These are phyloP conservation scores for Hymenoscyphus albidus DNA, from an alignment of 2,329 filamentous ascomycete genomes.

Conservation along the genomic window DNA sequence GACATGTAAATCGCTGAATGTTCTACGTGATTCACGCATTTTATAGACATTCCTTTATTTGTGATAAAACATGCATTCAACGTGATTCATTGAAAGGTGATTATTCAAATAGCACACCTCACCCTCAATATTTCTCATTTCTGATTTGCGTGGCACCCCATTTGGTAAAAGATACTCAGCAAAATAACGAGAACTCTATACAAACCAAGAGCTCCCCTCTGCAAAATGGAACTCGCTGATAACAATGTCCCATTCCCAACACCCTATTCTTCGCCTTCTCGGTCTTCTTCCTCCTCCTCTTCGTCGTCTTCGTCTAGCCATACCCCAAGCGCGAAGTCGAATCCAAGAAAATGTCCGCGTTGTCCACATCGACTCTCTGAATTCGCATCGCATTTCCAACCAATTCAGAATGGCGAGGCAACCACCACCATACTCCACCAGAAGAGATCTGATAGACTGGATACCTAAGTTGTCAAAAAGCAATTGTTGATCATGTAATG, in stretches of 20 bases:
- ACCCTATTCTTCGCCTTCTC: not conserved
- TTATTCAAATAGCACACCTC: not conserved
- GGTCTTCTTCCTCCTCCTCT: not conserved
- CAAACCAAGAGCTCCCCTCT: too few species aligned
- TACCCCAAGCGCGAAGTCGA: not conserved
- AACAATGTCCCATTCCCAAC: not conserved
- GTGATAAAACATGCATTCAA: not conserved
- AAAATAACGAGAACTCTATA: not conserved
- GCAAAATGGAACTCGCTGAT: not conserved
- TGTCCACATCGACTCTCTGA: slow-evolving; percentile 14
- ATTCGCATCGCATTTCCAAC: slow-evolving; percentile 6
- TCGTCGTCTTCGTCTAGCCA: too few species aligned
- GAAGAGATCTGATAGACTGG: too few species aligned
- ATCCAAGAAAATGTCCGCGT: not conserved
- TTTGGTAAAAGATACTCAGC: not conserved
- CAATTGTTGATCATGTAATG: too few species aligned
- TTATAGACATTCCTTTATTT: not conserved
- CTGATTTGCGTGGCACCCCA: not conserved
- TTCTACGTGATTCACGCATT: not conserved
- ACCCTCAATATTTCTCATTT: not conserved
- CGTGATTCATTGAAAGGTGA: not conserved
- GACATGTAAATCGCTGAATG: not conserved
- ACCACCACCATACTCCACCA: not conserved
- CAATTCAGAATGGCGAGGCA: not conserved
- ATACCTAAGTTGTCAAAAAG: too few species aligned